phyloP scores from a whole-genome alignment of 352 stramenopile genomes.

The Phytopythium oedochilum region DNA sequence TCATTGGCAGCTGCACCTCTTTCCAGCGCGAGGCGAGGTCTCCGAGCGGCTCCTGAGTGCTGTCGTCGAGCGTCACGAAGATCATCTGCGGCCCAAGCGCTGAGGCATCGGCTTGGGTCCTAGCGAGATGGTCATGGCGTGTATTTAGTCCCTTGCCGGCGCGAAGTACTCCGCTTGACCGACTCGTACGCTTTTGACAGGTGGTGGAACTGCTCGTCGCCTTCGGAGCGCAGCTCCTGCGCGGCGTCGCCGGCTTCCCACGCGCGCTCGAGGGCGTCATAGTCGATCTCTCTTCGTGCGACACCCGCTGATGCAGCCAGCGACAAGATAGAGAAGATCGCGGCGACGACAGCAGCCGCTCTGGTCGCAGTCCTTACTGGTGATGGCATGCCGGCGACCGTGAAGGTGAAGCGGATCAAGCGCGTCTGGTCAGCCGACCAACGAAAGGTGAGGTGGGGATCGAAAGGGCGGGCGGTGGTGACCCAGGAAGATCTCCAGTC shows the following conservation, averaged over 20 bases:
- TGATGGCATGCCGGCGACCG: not conserved
- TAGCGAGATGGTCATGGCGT: slow-evolving; percentile 10
- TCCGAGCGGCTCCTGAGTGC: slow-evolving; percentile 17
- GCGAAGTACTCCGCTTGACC: no score
- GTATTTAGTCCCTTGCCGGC: no score
- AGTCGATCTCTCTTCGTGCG: slow-evolving; percentile 39
- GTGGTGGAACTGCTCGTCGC: slow-evolving; percentile 45
- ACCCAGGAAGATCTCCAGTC: not conserved
- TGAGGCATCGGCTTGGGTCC: slow-evolving; percentile 36
- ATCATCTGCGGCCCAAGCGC: slow-evolving; percentile 71
- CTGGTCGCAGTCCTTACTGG: not conserved
- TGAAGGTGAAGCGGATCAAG: not conserved
- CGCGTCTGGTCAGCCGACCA: not conserved
- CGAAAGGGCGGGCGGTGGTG: not conserved
- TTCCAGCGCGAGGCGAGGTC: slow-evolving; percentile 67
- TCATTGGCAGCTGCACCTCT: slow-evolving; percentile 37
- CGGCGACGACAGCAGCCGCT: not conserved
- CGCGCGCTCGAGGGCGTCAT: slow-evolving; percentile 53
- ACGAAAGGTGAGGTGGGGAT: not conserved
- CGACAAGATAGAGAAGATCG: not conserved
- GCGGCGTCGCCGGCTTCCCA: slow-evolving; percentile 51
- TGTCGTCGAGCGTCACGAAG: slow-evolving; percentile 58
- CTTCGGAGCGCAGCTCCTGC: slow-evolving; percentile 36
- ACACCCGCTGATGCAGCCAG: not conserved
- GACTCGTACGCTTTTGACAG: slow-evolving; percentile 37